These are phyloP conservation scores for Mycena galericulata DNA, from an alignment of 768 basidiomycete species.

Conservation along the genomic window DNA sequence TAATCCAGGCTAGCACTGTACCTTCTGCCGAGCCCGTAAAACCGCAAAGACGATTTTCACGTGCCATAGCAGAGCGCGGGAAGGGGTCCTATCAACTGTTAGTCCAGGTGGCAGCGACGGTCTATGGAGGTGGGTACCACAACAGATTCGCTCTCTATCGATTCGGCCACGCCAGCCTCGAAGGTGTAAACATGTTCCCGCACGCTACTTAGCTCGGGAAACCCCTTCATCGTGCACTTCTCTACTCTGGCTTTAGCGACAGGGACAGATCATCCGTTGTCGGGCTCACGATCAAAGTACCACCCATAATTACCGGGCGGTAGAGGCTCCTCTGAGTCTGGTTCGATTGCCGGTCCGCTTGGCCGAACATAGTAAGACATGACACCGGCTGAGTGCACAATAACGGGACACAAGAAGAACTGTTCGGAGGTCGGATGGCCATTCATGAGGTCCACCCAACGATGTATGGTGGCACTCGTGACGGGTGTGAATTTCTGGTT, in stretches of 20 bases:
- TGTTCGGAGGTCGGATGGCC: background rate
- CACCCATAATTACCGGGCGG: constrained; percentile 4
- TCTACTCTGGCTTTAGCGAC: background rate
- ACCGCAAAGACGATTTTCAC: background rate
- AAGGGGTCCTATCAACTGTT: background rate
- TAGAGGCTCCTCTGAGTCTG: background rate
- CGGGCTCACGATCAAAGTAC: background rate
- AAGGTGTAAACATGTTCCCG: background rate
- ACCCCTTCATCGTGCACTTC: too few species aligned
- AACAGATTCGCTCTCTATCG: background rate
- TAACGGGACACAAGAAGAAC: background rate
- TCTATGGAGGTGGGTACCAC: background rate
- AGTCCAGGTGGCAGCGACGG: background rate
- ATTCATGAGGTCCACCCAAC: background rate
- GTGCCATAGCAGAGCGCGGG: background rate
- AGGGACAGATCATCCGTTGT: background rate
- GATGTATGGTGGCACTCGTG: background rate
- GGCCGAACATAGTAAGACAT: background rate
- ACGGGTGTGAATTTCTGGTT: constrained; percentile 2
- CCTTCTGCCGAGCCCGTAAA: background rate
- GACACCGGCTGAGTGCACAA: background rate
- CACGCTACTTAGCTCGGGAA: background rate
- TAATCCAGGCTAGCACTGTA: background rate
- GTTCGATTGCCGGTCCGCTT: background rate
- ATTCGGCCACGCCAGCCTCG: background rate